Base-by-base conservation (phyloP, 768 basidiomycete species). In the Tulasnella sp. region DNA sequence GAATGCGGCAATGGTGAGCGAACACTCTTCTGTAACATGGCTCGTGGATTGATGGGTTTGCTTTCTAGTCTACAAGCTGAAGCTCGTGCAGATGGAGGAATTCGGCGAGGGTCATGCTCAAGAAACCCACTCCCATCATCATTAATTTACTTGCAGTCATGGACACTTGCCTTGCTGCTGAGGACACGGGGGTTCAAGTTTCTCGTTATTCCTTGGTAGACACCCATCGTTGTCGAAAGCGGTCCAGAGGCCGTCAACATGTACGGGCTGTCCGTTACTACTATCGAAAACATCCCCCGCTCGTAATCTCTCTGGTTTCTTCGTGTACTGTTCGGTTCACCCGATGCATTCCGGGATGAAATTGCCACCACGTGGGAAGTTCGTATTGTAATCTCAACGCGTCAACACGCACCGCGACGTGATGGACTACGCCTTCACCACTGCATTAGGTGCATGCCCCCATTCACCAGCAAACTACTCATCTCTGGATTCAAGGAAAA, bases 1-100 rank as follows among this genome's bases (percentile, higher is more conserved):
- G 93, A 97, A 72, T 97, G 93, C 63, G 93, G 93, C 64, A 91
- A 84, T 56, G 88, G 91, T 93, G 66, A 49, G 82, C 72, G 11
- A 29, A 19, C 29, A 19, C 25, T 2, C n/a, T 46, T 31, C 12
- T 21, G 27, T 42, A 35, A 36, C 11, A 21, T 17, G 32, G 36
- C 7, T 34, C 35, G 23, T 57, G 12, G 59, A 61, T 42, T 8
- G 59, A 42, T 21, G 15, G 32, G 45, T 34, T 55, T 54, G 37
- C 12, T 53, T 11, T 63, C 17, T 59, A 91, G 88, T 81, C 36
- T 88, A 89, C 65, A 71, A 74, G 34, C 76, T 90, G 19, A 35
- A 53, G 51, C 34, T 36, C 19, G 51, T 41, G 17, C 51, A 53
- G 36, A 35, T 53, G 34, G 51, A 53, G 11, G 36, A 37, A 35